Evolutionary conservation across 352 stramenopile genomes (phyloP).

Genomic region (Plasmopara muralis): DNA sequence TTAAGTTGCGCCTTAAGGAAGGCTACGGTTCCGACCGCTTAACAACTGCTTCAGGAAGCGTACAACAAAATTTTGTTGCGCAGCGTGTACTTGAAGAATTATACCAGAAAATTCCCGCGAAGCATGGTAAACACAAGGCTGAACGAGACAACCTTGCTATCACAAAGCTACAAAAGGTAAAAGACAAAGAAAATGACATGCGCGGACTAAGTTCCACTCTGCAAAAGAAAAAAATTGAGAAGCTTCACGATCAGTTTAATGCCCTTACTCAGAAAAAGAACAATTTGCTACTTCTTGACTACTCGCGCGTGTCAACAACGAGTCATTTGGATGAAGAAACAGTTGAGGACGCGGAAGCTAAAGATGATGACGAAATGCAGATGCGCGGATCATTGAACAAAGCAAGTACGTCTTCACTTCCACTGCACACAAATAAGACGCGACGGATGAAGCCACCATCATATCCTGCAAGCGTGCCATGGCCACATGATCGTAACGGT

Average conservation of each 20-base stretch:
- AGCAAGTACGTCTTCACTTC: slow-evolving; percentile 10
- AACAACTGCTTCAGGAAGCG: slow-evolving; percentile 30
- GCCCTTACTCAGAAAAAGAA: slow-evolving; percentile 75
- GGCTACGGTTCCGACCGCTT: slow-evolving; percentile 72
- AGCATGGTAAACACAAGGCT: slow-evolving; percentile 34
- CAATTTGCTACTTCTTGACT: slow-evolving; percentile 56
- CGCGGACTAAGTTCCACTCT: slow-evolving; percentile 52
- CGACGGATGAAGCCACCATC: slow-evolving; percentile 23
- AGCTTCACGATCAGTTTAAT: slow-evolving; percentile 75
- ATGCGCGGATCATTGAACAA: slow-evolving; percentile 12
- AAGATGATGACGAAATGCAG: slow-evolving; percentile 23
- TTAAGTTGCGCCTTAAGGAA: slow-evolving; percentile 79
- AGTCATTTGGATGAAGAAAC: slow-evolving; percentile 25
- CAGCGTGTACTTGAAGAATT: slow-evolving; percentile 73
- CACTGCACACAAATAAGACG: slow-evolving; percentile 17
- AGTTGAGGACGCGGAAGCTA: slow-evolving; percentile 13
- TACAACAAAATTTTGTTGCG: slow-evolving; percentile 51
- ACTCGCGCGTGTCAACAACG: slow-evolving; percentile 26
- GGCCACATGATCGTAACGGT: slow-evolving; percentile 62
- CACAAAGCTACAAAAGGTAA: slow-evolving; percentile 45
- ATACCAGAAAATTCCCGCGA: slow-evolving; percentile 34
- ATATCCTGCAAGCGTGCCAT: slow-evolving; percentile 22
- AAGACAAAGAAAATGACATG: slow-evolving; percentile 71
- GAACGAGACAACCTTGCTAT: slow-evolving; percentile 32
- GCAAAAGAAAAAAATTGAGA: slow-evolving; percentile 83